A percentile compares a stretch with the other conserved stretches of the same genome.
These are phyloP conservation scores for Fusarium coicis DNA, from an alignment of 2,329 filamentous ascomycete species.

Conservation along the genomic window DNA sequence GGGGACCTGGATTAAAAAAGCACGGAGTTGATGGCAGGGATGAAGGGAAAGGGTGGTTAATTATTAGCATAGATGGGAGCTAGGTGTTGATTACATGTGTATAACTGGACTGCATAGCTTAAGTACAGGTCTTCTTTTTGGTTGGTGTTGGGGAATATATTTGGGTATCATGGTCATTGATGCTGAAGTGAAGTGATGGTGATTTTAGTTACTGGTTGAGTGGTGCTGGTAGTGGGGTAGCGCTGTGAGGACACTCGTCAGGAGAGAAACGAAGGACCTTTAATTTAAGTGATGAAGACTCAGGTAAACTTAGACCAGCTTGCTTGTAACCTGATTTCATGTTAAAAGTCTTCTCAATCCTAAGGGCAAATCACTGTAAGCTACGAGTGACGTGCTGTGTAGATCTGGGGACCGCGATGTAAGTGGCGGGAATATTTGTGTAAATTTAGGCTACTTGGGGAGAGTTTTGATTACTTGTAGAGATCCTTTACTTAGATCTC, in stretches of 20 bases:
- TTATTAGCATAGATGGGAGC: conserved; percentile 36
- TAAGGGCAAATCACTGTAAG: background rate
- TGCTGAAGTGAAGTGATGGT: background rate
- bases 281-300: background rate
- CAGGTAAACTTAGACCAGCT: background rate
- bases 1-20: conserved; percentile 42
- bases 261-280: too few relatives aligned
- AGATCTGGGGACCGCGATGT: background rate
- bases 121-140: conserved; percentile 24
- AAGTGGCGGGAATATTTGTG: background rate
- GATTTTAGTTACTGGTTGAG: background rate
- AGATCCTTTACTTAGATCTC: too few relatives aligned
- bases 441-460: background rate
- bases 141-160: conserved; percentile 1
- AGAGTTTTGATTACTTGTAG: too few relatives aligned
- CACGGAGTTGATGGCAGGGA: background rate
- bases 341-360: background rate
- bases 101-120: background rate
- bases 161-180: conserved; percentile 8
- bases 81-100: conserved; percentile 31
- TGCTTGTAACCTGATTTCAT: background rate
- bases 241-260: too few relatives aligned
- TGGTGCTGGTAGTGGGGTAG: background rate
- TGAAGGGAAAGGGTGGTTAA: background rate
- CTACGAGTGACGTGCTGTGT: background rate